A percentile compares a stretch with the other conserved stretches of the same genome.
Conservation (phyloP, 768 basidiomycete genomes). For the Tulasnella sp. region DNA sequence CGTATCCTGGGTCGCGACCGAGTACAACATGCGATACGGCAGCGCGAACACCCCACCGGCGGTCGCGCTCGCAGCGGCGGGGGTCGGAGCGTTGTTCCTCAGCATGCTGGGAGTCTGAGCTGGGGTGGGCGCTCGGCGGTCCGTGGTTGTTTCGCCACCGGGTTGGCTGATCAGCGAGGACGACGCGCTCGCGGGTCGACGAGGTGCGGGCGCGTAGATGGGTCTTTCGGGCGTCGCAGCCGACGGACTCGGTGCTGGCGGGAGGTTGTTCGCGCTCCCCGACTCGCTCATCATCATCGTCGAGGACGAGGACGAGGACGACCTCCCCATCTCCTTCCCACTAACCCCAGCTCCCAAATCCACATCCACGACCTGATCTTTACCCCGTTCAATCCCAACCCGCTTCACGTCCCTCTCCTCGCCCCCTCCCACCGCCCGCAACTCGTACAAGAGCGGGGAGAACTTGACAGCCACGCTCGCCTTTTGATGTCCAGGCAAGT, state of each 20-base stretch:
- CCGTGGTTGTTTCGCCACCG: not conserved
- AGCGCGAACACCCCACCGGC: slow-evolving; percentile 72
- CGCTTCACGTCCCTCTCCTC: slow-evolving; percentile 35
- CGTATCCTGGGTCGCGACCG: slow-evolving; percentile 93
- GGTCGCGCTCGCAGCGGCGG: slow-evolving; percentile 14
- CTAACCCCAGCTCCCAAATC: slow-evolving; percentile 43
- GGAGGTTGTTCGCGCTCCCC: slow-evolving; percentile 20
- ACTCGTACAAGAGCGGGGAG: slow-evolving; percentile 84
- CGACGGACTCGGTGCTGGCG: slow-evolving; percentile 2
- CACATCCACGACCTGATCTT: slow-evolving; percentile 48
- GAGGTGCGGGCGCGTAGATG: slow-evolving; percentile 7
- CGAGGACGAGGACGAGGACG: slow-evolving; percentile 8
- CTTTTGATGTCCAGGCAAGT: slow-evolving; percentile 92
- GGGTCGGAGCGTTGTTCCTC: not conserved
- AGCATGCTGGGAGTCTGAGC: slow-evolving; percentile 2
- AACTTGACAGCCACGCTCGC: slow-evolving; percentile 90
- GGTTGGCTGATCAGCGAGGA: not conserved
- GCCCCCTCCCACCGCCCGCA: slow-evolving; percentile 40
- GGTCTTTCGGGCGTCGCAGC: slow-evolving; percentile 5
- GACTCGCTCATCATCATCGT: slow-evolving; percentile 22
- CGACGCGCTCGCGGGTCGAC: not conserved
- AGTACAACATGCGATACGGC: slow-evolving; percentile 89
- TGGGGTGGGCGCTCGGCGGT: slow-evolving; percentile 2
- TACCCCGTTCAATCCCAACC: slow-evolving; percentile 56
- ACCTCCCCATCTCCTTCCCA: slow-evolving; percentile 23